A percentile compares a stretch with the other conserved stretches of the same genome.
These are phyloP conservation scores for Lentinus tigrinus DNA, from an alignment of 768 basidiomycete species.

Conservation along the genomic window DNA sequence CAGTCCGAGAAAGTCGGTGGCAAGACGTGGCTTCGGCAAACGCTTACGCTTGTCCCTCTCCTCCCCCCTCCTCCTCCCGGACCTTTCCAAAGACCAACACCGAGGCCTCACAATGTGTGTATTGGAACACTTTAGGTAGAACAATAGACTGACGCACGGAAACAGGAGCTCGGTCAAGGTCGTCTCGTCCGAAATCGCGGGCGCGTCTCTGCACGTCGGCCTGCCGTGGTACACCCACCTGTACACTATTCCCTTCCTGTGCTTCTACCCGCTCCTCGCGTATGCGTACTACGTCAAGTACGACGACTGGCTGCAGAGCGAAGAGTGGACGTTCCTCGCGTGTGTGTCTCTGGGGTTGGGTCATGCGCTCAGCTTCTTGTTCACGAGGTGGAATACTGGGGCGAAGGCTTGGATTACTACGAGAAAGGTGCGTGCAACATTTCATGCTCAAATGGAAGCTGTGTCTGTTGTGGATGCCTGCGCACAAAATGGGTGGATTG, in stretches of 20 bases:
- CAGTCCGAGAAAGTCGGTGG: not conserved
- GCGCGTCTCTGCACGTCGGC: slow-evolving; percentile 34
- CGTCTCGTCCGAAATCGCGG: slow-evolving; percentile 34
- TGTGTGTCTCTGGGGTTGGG: slow-evolving; percentile 81
- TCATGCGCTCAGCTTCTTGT: slow-evolving; percentile 90
- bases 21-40: not conserved
- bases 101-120: not conserved
- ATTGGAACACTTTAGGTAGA: not conserved
- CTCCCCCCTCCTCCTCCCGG: not conserved
- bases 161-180: slow-evolving; percentile 34
- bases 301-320: slow-evolving; percentile 86
- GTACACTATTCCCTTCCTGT: slow-evolving; percentile 77
- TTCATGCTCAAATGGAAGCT: no score
- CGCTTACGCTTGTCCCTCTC: slow-evolving; percentile 1
- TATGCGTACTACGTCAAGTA: slow-evolving; percentile 93
- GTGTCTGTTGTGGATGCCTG: no score
- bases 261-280: slow-evolving; percentile 76
- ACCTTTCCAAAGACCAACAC: not conserved
- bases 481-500: no score
- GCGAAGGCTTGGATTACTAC: slow-evolving; percentile 83
- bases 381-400: slow-evolving; percentile 84
- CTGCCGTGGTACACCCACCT: slow-evolving; percentile 47
- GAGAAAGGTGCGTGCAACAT: slow-evolving; percentile 48
- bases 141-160: not conserved
- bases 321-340: slow-evolving; percentile 97